A percentile compares a stretch with the other conserved stretches of the same genome.
These are phyloP conservation scores for Monosporozyma unispora DNA, from an alignment of 805 yeast genomes.

Conservation along the genomic window DNA sequence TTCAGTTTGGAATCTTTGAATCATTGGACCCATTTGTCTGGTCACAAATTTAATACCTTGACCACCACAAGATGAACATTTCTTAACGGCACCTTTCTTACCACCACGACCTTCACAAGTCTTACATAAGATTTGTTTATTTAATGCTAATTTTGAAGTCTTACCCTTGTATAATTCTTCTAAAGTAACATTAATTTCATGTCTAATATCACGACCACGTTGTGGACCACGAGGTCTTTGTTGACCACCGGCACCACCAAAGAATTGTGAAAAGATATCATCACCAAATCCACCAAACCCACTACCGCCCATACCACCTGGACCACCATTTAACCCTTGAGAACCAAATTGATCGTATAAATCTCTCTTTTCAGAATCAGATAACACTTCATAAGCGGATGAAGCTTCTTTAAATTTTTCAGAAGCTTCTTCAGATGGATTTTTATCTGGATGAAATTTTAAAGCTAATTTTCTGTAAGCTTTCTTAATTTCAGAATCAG, in stretches of 20 bases:
- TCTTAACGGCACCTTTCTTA: constrained; percentile 78
- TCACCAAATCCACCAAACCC: constrained; percentile 42
- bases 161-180: constrained; percentile 94
- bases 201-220: constrained; percentile 86
- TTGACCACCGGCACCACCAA: constrained; percentile 61
- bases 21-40: constrained; percentile 99
- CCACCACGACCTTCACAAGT: constrained; percentile 95
- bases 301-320: constrained; percentile 59
- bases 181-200: constrained; percentile 71
- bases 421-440: constrained; percentile 77
- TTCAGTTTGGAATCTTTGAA: constrained; percentile 91
- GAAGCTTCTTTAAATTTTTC: constrained; percentile 91
- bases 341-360: constrained; percentile 84
- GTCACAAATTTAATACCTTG: constrained; percentile 85
- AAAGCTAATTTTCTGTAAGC: constrained; percentile 77
- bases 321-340: constrained; percentile 81
- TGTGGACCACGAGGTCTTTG: constrained; percentile 75
- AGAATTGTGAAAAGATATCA: constrained; percentile 55
- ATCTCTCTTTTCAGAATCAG: constrained; percentile 83
- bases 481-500: constrained; percentile 65
- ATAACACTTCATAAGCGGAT: constrained; percentile 78
- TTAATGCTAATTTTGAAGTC: constrained; percentile 85
- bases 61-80: constrained; percentile 84
- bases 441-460: constrained; percentile 75
- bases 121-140: constrained; percentile 83